Base-by-base conservation (phyloP, 441 rosid species). In the Corymbia citriodora region DNA sequence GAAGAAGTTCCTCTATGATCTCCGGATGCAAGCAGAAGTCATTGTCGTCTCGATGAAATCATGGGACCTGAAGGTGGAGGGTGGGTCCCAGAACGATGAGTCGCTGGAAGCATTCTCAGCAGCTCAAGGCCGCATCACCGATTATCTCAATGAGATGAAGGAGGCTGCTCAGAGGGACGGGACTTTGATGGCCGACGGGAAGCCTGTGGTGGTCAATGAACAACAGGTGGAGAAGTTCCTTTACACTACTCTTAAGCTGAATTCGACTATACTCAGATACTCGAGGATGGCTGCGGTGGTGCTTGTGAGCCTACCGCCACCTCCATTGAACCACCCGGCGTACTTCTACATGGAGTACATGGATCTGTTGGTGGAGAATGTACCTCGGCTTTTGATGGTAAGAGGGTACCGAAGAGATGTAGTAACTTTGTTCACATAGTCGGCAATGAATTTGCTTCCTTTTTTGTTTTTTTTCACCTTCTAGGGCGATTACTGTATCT, bases 251-350 rank as follows among this genome's bases (percentile, higher is more conserved):
- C 94, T 98, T 92, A 98, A 97, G 94, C 94, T 98, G 94, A 98
- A 98, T 91, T 95, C 99, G 4, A 97, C 99, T 4, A 97, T 98
- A 88, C 93, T 97, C 48, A 95, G 94, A 91, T 92, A 98, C 93
- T 98, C 99, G 33, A 96, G 99, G 92, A 98, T 98, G 99, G 97
- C 99, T 0, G 99, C 99, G 1, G 99, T 98, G 29, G 99, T 98
- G 92, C 98, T 98, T 9, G 99, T 98, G 88, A 98, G 99, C 92
- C 94, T 98, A 57, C 99, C 98, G 1, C 98, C 99, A 0, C 99
- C 99, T 9, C 99, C 99, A 1, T 19, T 93, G 89, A 94, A 93
- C 94, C 99, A 98, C 89, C 99, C 99, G 4, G 95, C 98, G 4
- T 97, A 97, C 94, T 97, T 97, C 91, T 98, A 98, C 94, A 97